Conservation (phyloP, 306 rosid genomes). For the Dicorynia guianensis region DNA sequence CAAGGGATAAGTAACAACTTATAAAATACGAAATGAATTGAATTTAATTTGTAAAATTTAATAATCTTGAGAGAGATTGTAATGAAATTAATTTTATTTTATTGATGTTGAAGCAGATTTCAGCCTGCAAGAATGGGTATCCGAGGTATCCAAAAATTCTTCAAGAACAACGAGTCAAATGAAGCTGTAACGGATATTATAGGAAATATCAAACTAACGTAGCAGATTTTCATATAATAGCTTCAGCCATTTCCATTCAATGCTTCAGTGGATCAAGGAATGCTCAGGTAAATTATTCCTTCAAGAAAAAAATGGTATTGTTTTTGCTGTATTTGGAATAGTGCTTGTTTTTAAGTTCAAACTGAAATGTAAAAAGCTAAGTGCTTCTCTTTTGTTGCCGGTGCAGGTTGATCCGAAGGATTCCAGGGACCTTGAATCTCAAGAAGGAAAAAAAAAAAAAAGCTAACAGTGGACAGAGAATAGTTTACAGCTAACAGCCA, state of each 20-base stretch:
- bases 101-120: constrained; percentile 54
- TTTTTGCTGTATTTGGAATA: neutral
- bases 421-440: constrained; percentile 7
- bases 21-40: too few species aligned
- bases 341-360: neutral
- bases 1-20: too few species aligned
- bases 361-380: neutral
- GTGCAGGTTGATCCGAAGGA: constrained; percentile 31
- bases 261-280: constrained; percentile 10
- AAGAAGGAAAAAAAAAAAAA: too few species aligned
- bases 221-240: constrained; percentile 4
- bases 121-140: constrained; percentile 74
- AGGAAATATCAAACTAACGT: neutral
- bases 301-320: neutral
- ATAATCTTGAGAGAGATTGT: too few species aligned
- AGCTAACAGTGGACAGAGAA: neutral
- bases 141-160: constrained; percentile 66
- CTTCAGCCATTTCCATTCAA: neutral
- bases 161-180: constrained; percentile 59
- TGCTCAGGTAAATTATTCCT: constrained; percentile 28
- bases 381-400: neutral
- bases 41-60: too few species aligned
- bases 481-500: neutral
- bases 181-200: neutral
- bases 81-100: neutral